phyloP scores from a whole-genome alignment of 768 basidiomycete species.

The Tulasnella sp. region DNA sequence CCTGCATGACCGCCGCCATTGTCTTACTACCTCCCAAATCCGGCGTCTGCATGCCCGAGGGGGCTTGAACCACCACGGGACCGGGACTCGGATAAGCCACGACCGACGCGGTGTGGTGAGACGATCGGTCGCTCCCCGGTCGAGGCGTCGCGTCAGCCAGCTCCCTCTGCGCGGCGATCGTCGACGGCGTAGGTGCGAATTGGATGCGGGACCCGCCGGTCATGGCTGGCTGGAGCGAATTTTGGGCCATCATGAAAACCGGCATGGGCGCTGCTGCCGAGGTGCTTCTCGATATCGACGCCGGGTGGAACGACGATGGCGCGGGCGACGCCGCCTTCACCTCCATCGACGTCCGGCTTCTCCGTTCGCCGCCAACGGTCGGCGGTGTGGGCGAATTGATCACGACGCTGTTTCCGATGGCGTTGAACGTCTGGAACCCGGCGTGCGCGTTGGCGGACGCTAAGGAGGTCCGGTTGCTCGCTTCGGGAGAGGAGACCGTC shows the following conservation, averaged over 20 bases:
- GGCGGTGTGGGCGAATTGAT: neutral
- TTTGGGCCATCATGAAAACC: neutral
- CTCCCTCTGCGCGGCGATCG: neutral
- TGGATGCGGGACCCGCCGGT: neutral
- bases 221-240: neutral
- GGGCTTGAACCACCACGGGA: neutral
- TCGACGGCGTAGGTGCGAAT: neutral
- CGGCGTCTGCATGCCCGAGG: neutral
- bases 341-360: neutral
- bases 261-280: neutral
- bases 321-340: neutral
- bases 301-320: neutral
- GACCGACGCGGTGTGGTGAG: neutral
- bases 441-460: neutral
- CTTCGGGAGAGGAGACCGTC: neutral
- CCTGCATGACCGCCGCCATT: neutral
- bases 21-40: neutral
- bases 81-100: neutral
- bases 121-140: neutral
- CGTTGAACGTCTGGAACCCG: neutral
- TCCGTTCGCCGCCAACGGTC: neutral
- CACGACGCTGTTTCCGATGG: neutral
- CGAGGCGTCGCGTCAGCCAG: neutral
- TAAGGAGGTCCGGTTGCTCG: neutral
- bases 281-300: neutral